Evolutionary conservation across 2,329 filamentous ascomycete species (phyloP).

Genomic region (Ophiocordyceps camponoti-floridani): DNA sequence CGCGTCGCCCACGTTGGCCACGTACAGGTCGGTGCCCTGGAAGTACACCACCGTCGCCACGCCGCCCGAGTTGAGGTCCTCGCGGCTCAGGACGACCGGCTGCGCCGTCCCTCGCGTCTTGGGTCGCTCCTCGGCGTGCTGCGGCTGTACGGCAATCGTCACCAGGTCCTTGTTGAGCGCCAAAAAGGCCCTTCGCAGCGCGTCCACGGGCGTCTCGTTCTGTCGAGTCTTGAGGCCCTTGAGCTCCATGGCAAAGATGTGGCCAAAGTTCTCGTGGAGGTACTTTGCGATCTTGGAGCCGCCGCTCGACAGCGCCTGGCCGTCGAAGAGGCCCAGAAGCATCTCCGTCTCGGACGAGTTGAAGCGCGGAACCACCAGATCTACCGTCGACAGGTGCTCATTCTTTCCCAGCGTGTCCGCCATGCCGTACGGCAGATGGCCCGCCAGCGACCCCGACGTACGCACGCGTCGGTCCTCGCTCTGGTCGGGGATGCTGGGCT

Average conservation of each 20-base stretch:
- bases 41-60: conserved; percentile 87
- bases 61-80: conserved; percentile 78
- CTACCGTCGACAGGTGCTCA: conserved; percentile 88
- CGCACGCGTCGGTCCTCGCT: conserved; percentile 88
- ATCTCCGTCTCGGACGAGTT: conserved; percentile 81
- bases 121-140: conserved; percentile 59
- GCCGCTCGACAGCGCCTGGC: conserved; percentile 70
- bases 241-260: conserved; percentile 67
- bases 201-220: conserved; percentile 64
- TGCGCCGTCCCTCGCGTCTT: conserved; percentile 43
- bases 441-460: conserved; percentile 89
- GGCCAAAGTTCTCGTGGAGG: conserved; percentile 85
- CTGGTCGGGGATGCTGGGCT: conserved; percentile 84
- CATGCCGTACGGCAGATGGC: conserved; percentile 89
- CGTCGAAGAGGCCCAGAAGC: conserved; percentile 88
- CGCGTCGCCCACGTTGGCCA: conserved; percentile 89
- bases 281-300: conserved; percentile 95
- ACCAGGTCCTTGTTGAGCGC: conserved; percentile 87
- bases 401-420: conserved; percentile 85
- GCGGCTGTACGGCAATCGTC: conserved; percentile 63
- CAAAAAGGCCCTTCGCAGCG: conserved; percentile 71
- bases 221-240: conserved; percentile 49
- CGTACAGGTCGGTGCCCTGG: conserved; percentile 74
- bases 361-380: conserved; percentile 86
- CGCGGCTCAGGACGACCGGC: conserved; percentile 64